Conservation (phyloP, 129 eudicot species). For the Smallanthus sonchifolius region DNA sequence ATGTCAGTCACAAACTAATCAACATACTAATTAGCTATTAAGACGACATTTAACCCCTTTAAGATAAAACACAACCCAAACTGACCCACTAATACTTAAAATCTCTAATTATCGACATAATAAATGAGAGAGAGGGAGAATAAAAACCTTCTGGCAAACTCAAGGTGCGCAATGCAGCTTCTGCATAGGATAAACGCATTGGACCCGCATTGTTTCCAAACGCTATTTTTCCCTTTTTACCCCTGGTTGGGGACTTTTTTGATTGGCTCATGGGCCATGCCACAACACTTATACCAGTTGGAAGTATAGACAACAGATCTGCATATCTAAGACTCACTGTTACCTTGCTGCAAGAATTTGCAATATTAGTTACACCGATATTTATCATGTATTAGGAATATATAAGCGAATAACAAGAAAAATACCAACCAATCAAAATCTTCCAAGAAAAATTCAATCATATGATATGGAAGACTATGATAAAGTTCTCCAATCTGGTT, state of each 20-base stretch:
- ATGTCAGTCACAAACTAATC: neutral
- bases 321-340: constrained; percentile 77
- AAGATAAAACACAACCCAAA: neutral
- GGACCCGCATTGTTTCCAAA: constrained; percentile 50
- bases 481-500: constrained; percentile 87
- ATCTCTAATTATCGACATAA: neutral
- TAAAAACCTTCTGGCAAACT: constrained; percentile 84
- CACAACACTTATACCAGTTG: constrained; percentile 71
- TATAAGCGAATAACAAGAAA: neutral
- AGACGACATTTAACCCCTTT: neutral
- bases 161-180: constrained; percentile 70
- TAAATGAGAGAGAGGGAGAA: neutral
- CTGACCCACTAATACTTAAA: neutral
- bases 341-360: constrained; percentile 55
- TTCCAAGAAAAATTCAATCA: constrained; percentile 75
- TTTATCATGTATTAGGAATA: neutral
- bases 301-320: constrained; percentile 70
- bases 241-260: constrained; percentile 32
- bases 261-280: constrained; percentile 77
- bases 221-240: constrained; percentile 40
- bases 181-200: constrained; percentile 64
- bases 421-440: constrained; percentile 68
- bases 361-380: neutral
- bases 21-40: constrained; percentile 6
- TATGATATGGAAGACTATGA: constrained; percentile 83